Evolutionary conservation across 2,329 filamentous ascomycete species (phyloP).

Genomic region (Aspergillus sp.): DNA sequence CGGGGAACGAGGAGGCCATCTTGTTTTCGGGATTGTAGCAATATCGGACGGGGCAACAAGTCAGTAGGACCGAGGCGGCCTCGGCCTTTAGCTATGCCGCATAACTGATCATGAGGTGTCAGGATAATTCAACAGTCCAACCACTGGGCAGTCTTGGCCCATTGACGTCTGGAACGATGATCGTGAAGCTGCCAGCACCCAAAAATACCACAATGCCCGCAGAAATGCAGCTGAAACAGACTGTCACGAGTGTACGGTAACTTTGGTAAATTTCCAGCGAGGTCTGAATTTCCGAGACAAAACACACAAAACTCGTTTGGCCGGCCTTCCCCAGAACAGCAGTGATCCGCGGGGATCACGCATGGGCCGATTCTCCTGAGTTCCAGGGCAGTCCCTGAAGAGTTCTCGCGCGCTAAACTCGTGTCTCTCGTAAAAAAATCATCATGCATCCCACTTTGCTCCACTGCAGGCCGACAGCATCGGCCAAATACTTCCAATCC

Average conservation of each 20-base stretch:
- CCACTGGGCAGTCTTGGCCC: not conserved
- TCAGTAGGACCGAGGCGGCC: not conserved
- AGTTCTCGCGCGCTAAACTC: conserved; percentile 4
- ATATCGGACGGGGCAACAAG: not conserved
- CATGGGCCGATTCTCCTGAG: not conserved
- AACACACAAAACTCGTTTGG: not conserved
- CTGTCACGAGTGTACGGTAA: not conserved
- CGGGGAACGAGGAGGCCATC: not conserved
- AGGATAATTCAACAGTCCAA: not conserved
- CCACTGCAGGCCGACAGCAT: not conserved
- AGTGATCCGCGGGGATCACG: not conserved
- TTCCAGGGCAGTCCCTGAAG: not conserved
- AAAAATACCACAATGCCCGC: not conserved
- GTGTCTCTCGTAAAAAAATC: conserved; percentile 3
- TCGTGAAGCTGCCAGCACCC: not conserved
- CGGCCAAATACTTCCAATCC: not conserved
- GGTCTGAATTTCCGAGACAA: not conserved
- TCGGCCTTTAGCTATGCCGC: too few species aligned
- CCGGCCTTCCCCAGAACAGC: not conserved
- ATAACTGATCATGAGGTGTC: not conserved
- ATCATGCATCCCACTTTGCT: not conserved
- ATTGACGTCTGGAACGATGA: not conserved
- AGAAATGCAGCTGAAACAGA: not conserved
- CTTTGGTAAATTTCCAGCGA: not conserved
- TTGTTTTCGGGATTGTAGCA: not conserved